Conservation (phyloP, 2,329 filamentous ascomycete species). For the Calonectria leucothoes region DNA sequence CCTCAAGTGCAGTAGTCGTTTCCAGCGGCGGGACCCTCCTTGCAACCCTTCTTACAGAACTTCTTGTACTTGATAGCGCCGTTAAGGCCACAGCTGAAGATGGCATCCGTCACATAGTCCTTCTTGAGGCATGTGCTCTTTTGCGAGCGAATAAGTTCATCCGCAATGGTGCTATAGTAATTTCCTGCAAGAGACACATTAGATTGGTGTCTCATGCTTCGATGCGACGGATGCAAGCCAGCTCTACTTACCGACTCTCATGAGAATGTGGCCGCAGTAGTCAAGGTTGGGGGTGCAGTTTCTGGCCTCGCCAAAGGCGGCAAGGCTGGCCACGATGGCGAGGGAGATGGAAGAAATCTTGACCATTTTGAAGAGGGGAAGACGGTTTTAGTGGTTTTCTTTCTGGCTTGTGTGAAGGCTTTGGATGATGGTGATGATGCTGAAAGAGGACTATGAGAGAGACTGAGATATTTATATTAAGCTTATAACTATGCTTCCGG, state of each 20-base stretch:
- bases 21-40: background rate
- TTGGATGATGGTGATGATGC: background rate
- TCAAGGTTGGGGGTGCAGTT: slow-evolving; percentile 22
- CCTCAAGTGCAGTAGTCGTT: slow-evolving; percentile 12
- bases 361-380: slow-evolving; percentile 13
- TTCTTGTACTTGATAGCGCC: slow-evolving; percentile 19
- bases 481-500: slow-evolving; percentile 1
- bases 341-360: slow-evolving; percentile 19
- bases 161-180: slow-evolving; percentile 14
- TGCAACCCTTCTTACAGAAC: slow-evolving; percentile 21
- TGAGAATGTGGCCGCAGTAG: slow-evolving; percentile 17
- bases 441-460: background rate
- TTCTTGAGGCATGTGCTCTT: slow-evolving; percentile 18
- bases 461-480: slow-evolving; percentile 14
- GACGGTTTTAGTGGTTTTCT: background rate
- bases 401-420: background rate
- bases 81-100: slow-evolving; percentile 17
- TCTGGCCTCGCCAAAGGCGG: slow-evolving; percentile 19
- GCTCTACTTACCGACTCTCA: slow-evolving; percentile 13
- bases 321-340: slow-evolving; percentile 21
- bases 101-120: slow-evolving; percentile 9
- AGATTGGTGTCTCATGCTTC: background rate
- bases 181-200: background rate
- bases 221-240: too few relatives aligned
- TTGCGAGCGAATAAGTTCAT: slow-evolving; percentile 15